Evolutionary conservation across 805 yeast genomes (phyloP), one percentile per base, ranked within the genome.

Genomic region (Candida boidinii): DNA sequence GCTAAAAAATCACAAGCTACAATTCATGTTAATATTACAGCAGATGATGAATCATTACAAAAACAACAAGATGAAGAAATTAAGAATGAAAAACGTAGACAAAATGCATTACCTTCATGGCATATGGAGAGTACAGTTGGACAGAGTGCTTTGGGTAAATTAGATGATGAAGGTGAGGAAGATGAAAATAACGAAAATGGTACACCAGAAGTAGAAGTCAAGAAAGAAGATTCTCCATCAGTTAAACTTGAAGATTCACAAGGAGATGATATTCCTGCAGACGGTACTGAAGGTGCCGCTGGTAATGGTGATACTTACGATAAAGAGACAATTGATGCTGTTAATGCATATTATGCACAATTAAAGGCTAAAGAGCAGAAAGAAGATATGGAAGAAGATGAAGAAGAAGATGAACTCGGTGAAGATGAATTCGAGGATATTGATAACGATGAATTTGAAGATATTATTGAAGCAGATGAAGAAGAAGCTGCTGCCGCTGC

Each of bases 51-150:
- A 48, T 33, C 41, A 26, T 77, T 70, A 51, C 70, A 75, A 44
- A 87, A 79, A 56, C 69, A 70, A 46, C 70, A 65, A 50, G 77
- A 76, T 45, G 64, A 73, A 50, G 80, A 82, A 54, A 76, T 65
- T 63, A 77, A 70, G 68, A 76, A 73, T 56, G 79, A 70, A 55
- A 68, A 73, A 43, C 67, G 88, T 55, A 79, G 82, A 51, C 96
- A 90, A 56, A 92, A 92, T 53, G 96, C 96, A 4, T 67, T 92
- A 44, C 99, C 99, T 7, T 79, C 92, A 19, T 92, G 99, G 99
- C 95, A 92, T 53, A 76, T 81, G 42, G 79, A 80, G 45, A 76
- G 90, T 51, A 88, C 99, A 1, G 90, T 90, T 43, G 95, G 95
- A 29, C 67, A 77, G 44, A 57, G 68, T 11, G 66, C 69, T 4